A percentile compares a stretch with the other conserved stretches of the same genome.
Conservation (phyloP, 352 stramenopile species). For the Phytopythium cucurbitacearum region DNA sequence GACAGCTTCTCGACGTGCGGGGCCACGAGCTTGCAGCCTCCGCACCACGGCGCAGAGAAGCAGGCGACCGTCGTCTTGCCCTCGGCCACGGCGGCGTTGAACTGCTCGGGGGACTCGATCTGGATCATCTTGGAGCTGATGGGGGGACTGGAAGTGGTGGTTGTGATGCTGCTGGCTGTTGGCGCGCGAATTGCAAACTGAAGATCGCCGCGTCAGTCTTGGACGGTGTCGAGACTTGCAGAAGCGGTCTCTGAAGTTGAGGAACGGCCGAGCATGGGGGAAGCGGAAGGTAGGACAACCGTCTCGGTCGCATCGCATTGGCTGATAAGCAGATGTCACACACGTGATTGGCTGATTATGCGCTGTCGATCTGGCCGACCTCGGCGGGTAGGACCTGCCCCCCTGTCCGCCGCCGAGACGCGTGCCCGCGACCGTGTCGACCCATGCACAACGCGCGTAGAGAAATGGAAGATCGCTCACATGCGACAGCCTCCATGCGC, state of each 20-base stretch:
- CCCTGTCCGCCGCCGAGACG: no score
- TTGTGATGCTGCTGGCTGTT: background rate
- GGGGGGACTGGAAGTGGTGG: background rate
- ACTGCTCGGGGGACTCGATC: slow-evolving; percentile 46
- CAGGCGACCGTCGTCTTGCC: slow-evolving; percentile 53
- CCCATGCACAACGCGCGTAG: no score
- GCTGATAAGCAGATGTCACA: background rate
- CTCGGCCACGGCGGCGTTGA: slow-evolving; percentile 34
- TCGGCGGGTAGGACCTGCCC: no score
- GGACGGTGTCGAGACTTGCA: no score
- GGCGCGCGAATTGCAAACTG: slow-evolving; percentile 5
- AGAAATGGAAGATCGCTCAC: no score
- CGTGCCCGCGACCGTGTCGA: no score
- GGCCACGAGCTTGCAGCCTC: slow-evolving; percentile 69
- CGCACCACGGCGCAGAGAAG: slow-evolving; percentile 76
- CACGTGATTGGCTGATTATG: no score
- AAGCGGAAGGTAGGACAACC: slow-evolving; percentile 4
- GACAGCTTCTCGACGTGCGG: slow-evolving; percentile 58
- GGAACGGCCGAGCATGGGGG: background rate
- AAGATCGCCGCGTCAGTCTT: background rate
- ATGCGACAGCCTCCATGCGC: no score
- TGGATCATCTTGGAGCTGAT: slow-evolving; percentile 21
- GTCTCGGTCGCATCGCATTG: background rate
- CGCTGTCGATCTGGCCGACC: no score
- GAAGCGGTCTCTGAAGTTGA: no score